These are phyloP conservation scores for Daucus carota DNA, from an alignment of 129 eudicot species.

Conservation along the genomic window DH1_v3.0 NC_030387.2:26945001-26945500, in stretches of 20 bases:
- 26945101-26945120: conserved; percentile 44
- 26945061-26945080: conserved; percentile 75
- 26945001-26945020: background rate
- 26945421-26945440: background rate
- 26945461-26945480: too few species aligned
- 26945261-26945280: conserved; percentile 17
- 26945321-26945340: conserved; percentile 63
- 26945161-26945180: background rate
- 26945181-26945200: background rate
- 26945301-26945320: conserved; percentile 43
- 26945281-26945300: conserved; percentile 46
- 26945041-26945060: background rate
- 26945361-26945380: background rate
- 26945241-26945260: conserved; percentile 22
- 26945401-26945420: background rate
- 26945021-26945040: background rate
- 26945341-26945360: background rate
- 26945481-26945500: too few species aligned
- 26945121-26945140: conserved; percentile 26
- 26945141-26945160: background rate
- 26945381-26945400: background rate
- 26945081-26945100: conserved; percentile 56
- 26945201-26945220: background rate
- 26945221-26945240: conserved; percentile 7
- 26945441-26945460: background rate